Conservation (phyloP, 805 yeast species). For the Dipodascus geniculatus region DNA sequence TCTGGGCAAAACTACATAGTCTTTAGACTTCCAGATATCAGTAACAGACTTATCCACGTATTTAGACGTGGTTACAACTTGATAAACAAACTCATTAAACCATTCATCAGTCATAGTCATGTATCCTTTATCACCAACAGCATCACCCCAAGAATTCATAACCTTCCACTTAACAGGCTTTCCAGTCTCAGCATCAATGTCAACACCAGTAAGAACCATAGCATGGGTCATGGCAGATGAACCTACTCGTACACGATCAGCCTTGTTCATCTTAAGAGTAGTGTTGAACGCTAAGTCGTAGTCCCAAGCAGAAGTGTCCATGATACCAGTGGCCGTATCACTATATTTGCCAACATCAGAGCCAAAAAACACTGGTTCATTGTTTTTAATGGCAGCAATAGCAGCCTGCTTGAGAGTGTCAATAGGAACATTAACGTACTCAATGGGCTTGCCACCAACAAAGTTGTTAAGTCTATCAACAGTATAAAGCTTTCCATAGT, state of each 20-base stretch:
- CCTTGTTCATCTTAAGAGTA: slow-evolving; percentile 41
- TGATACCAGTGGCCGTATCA: slow-evolving; percentile 52
- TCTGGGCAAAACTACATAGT: slow-evolving; percentile 2
- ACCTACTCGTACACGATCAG: slow-evolving; percentile 56
- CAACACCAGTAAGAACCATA: slow-evolving; percentile 75
- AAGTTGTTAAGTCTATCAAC: slow-evolving; percentile 71
- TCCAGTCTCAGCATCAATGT: slow-evolving; percentile 44
- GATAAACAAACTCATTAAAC: slow-evolving; percentile 65
- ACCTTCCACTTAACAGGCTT: slow-evolving; percentile 59
- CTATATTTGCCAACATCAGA: slow-evolving; percentile 77
- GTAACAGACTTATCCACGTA: background rate
- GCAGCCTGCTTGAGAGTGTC: slow-evolving; percentile 47
- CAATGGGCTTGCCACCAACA: slow-evolving; percentile 54
- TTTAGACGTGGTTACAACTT: slow-evolving; percentile 33
- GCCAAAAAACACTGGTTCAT: slow-evolving; percentile 80
- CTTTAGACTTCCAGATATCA: background rate
- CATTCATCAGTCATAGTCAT: slow-evolving; percentile 63
- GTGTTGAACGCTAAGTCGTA: slow-evolving; percentile 36
- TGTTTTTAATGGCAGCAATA: slow-evolving; percentile 53
- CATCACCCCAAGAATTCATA: slow-evolving; percentile 71
- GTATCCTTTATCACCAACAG: slow-evolving; percentile 54
- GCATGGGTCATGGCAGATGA: slow-evolving; percentile 85
- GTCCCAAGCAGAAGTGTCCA: slow-evolving; percentile 62
- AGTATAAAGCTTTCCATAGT: slow-evolving; percentile 47
- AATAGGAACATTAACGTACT: slow-evolving; percentile 58